Percentiles rank a stretch among this genome's conserved stretches.
Evolutionary conservation across 176 grass and related monocot species (phyloP).

Genomic region (bread wheat (Triticum aestivum)): DNA sequence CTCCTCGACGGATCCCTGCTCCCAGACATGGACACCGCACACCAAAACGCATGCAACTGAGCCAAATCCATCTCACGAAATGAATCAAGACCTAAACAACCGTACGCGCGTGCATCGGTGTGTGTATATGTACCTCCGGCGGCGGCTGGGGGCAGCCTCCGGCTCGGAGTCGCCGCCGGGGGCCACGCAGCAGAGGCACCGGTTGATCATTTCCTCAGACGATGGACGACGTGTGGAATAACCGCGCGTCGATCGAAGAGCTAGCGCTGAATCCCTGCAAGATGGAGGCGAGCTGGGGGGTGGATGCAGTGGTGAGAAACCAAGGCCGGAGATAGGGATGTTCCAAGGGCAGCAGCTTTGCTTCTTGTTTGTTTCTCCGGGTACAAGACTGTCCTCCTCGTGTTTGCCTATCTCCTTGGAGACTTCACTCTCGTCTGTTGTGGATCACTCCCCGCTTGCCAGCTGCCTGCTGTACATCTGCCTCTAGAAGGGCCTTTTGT

Average conservation of each 20-base stretch:
- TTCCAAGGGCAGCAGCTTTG: conserved; percentile 18
- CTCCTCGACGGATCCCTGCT: conserved; percentile 20
- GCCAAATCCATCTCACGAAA: background rate
- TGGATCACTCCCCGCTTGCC: background rate
- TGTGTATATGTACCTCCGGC: conserved; percentile 23
- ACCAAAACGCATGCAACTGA: background rate
- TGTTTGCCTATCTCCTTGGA: conserved; percentile 47
- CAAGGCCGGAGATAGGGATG: conserved; percentile 27
- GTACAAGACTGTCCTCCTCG: conserved; percentile 43
- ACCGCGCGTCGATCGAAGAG: background rate
- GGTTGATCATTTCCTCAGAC: conserved; percentile 36
- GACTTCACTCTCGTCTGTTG: conserved; percentile 27
- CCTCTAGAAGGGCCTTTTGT: conserved; percentile 31
- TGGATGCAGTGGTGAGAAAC: conserved; percentile 30
- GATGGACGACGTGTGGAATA: background rate
- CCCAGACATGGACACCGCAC: background rate
- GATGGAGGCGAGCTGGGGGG: conserved; percentile 16
- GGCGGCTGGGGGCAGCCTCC: background rate
- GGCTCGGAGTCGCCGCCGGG: conserved; percentile 24
- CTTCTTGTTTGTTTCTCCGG: conserved; percentile 25
- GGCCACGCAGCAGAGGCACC: conserved; percentile 53
- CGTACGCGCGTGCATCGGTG: background rate
- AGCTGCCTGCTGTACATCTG: background rate
- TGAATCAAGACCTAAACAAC: background rate
- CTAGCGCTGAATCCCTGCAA: background rate